These are phyloP conservation scores for Tephrocybe sp. DNA, from an alignment of 768 basidiomycete species.

Conservation along the genomic window DNA sequence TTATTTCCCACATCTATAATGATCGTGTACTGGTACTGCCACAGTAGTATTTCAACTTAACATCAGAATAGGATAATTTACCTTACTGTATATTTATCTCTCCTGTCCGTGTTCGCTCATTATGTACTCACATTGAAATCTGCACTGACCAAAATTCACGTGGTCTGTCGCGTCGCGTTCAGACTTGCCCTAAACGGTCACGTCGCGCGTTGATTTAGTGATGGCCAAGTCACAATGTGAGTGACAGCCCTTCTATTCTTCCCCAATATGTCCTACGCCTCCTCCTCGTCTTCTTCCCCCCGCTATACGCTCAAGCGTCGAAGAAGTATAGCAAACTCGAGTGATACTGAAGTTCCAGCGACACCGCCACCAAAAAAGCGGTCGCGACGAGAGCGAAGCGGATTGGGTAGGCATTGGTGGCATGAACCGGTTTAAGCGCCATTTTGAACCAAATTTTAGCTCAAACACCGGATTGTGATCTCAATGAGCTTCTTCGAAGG, in stretches of 20 bases:
- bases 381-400: slow-evolving; percentile 12
- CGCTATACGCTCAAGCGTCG: slow-evolving; percentile 14
- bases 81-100: too few species aligned
- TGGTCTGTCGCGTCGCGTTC: slow-evolving; percentile 1
- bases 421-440: background rate
- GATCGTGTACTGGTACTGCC: too few species aligned
- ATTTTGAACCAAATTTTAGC: background rate
- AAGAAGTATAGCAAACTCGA: slow-evolving; percentile 14
- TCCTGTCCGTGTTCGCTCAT: too few species aligned
- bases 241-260: background rate
- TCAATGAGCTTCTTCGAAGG: slow-evolving; percentile 17
- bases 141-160: background rate
- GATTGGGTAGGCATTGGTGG: slow-evolving; percentile 11
- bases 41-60: too few species aligned
- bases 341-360: slow-evolving; percentile 17
- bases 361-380: slow-evolving; percentile 21
- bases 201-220: slow-evolving; percentile 19
- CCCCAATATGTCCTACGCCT: slow-evolving; percentile 12
- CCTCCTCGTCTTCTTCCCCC: slow-evolving; percentile 10
- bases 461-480: slow-evolving; percentile 16
- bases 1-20: background rate
- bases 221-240: slow-evolving; percentile 3
- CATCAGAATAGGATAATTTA: too few species aligned
- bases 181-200: slow-evolving; percentile 12
- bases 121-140: background rate